Conservation (phyloP, 2,329 filamentous ascomycete genomes). For the Xylariaceae sp. region DNA sequence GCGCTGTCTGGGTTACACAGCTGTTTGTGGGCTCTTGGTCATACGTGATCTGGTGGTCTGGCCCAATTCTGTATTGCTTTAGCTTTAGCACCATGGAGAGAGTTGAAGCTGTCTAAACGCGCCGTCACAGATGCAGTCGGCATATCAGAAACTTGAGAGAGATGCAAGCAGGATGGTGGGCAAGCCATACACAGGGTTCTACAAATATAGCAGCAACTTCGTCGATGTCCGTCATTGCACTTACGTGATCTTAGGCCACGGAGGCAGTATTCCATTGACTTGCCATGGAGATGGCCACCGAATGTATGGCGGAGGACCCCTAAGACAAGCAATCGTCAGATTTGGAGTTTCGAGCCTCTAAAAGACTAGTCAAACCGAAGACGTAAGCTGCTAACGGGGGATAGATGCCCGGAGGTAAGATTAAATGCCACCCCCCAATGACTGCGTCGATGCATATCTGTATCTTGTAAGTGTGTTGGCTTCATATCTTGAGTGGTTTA, state of each 20-base stretch:
- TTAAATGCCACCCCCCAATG: background rate
- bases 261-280: background rate
- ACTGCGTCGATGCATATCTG: background rate
- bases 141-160: too few species aligned
- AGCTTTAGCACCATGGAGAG: background rate
- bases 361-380: background rate
- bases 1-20: background rate
- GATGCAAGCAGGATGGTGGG: too few species aligned
- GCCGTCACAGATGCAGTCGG: too few species aligned
- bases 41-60: background rate
- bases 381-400: background rate
- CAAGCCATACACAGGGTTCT: too few species aligned
- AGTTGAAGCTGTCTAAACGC: too few species aligned
- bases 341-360: too few species aligned
- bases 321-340: too few species aligned
- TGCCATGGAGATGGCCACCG: background rate
- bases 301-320: background rate
- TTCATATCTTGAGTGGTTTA: background rate
- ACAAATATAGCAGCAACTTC: background rate
- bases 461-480: background rate
- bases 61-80: background rate
- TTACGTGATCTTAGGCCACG: background rate
- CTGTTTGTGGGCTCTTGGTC: background rate
- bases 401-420: background rate
- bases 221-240: background rate